phyloP scores from a whole-genome alignment of 768 basidiomycete genomes.

The Coprinopsis sp. region DNA sequence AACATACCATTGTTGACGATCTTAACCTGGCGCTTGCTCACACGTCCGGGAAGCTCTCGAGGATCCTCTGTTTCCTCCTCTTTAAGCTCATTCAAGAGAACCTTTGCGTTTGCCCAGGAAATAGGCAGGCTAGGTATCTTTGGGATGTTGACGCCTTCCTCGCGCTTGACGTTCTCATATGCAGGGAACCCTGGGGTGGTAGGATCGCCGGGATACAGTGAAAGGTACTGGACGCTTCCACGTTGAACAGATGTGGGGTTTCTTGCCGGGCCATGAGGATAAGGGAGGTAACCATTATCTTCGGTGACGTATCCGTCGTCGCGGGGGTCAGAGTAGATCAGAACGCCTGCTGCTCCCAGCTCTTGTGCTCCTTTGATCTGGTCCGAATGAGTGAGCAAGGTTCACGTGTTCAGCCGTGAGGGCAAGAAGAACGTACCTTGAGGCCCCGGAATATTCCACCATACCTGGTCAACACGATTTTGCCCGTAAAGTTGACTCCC shows the following conservation, averaged over 20 bases:
- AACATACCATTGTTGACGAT: slow-evolving; percentile 49
- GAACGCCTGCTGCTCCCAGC: slow-evolving; percentile 64
- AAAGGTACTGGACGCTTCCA: slow-evolving; percentile 73
- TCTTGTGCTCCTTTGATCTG: slow-evolving; percentile 80
- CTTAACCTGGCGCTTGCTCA: slow-evolving; percentile 17
- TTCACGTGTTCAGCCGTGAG: neutral
- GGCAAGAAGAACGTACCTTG: slow-evolving; percentile 43
- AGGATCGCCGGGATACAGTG: slow-evolving; percentile 69
- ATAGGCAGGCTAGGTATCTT: slow-evolving; percentile 85
- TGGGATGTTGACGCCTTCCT: slow-evolving; percentile 59
- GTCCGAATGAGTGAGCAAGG: slow-evolving; percentile 9
- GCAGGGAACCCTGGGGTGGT: slow-evolving; percentile 85
- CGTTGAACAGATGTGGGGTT: slow-evolving; percentile 81
- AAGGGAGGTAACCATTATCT: slow-evolving; percentile 64
- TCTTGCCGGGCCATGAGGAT: slow-evolving; percentile 83
- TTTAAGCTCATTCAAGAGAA: slow-evolving; percentile 39
- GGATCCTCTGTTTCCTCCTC: slow-evolving; percentile 34
- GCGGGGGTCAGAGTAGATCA: slow-evolving; percentile 80
- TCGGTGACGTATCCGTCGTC: slow-evolving; percentile 77
- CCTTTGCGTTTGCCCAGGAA: slow-evolving; percentile 76
- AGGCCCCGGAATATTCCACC: slow-evolving; percentile 77
- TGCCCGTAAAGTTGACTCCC: slow-evolving; percentile 59
- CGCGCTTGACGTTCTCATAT: slow-evolving; percentile 74
- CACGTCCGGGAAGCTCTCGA: neutral
- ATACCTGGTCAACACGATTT: slow-evolving; percentile 75